phyloP scores from a whole-genome alignment of 176 grass and related monocot species.

The Carex scoparia region DNA sequence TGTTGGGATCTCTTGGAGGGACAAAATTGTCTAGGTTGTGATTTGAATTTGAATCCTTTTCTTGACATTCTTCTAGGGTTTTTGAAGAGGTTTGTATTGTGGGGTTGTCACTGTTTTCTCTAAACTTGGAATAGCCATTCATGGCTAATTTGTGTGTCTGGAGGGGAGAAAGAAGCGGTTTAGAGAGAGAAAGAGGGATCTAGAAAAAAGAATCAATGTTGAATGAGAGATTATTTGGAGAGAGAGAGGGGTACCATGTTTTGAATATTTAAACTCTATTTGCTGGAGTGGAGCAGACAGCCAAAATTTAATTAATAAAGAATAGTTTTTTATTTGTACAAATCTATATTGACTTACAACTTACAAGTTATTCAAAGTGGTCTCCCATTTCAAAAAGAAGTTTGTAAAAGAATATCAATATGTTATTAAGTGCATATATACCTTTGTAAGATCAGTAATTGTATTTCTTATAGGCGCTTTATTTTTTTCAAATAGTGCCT shows the following conservation, averaged over 20 bases:
- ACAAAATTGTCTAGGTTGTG: neutral
- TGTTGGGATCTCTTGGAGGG: conserved; percentile 2
- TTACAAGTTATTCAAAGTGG: neutral
- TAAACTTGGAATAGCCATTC: conserved; percentile 28
- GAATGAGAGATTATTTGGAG: neutral
- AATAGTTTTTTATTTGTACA: neutral
- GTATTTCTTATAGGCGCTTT: neutral
- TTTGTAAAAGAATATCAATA: neutral
- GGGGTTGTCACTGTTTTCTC: conserved; percentile 7
- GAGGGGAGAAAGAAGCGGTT: neutral
- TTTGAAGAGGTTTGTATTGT: neutral
- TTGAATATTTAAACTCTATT: conserved; percentile 17
- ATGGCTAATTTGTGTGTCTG: conserved; percentile 12
- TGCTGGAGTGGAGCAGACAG: neutral
- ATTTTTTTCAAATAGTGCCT: too few species aligned
- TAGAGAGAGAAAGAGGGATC: neutral
- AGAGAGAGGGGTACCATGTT: neutral
- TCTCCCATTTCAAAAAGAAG: neutral
- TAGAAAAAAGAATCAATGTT: neutral
- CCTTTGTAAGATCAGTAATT: neutral
- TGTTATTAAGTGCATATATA: neutral
- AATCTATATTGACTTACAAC: conserved; percentile 1
- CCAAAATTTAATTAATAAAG: neutral
- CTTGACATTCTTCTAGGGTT: conserved; percentile 9
- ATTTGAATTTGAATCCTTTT: neutral